Evolutionary conservation across 2,329 filamentous ascomycete species (phyloP).

Genomic region (Aspergillus alliaceus): DNA sequence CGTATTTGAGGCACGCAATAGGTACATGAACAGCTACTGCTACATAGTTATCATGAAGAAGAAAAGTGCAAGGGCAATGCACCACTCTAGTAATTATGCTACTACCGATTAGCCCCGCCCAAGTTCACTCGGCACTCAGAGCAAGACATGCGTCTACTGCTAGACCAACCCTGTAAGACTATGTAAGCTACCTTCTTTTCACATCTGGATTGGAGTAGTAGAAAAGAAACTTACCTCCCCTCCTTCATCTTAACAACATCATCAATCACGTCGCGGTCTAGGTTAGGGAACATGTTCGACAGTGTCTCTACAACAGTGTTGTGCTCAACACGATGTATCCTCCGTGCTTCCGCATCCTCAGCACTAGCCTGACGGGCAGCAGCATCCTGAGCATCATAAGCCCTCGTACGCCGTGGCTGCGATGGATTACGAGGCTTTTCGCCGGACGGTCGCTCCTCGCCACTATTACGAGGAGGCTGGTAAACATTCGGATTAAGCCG

Average conservation of each 20-base stretch:
- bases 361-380: slow-evolving; percentile 88
- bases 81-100: slow-evolving; percentile 12
- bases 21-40: slow-evolving; percentile 4
- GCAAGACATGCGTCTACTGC: slow-evolving; percentile 86
- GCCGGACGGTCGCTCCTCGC: slow-evolving; percentile 28
- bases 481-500: slow-evolving; percentile 52
- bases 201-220: background rate
- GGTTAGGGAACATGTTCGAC: slow-evolving; percentile 92
- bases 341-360: slow-evolving; percentile 81
- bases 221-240: slow-evolving; percentile 67
- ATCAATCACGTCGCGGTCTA: slow-evolving; percentile 91
- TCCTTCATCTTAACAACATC: slow-evolving; percentile 96
- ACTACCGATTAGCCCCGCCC: background rate
- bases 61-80: background rate
- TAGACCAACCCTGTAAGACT: slow-evolving; percentile 65
- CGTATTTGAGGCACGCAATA: slow-evolving; percentile 3
- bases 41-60: background rate
- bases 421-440: slow-evolving; percentile 25
- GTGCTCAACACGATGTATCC: slow-evolving; percentile 82
- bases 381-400: slow-evolving; percentile 76
- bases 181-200: slow-evolving; percentile 10
- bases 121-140: slow-evolving; percentile 51
- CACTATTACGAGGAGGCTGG: slow-evolving; percentile 44
- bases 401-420: slow-evolving; percentile 34
- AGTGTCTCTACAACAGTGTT: slow-evolving; percentile 89